A percentile compares a stretch with the other conserved stretches of the same genome.
Conservation (phyloP, 192 early-diverging fungal genomes). For the Rhizophagus clarus region DNA sequence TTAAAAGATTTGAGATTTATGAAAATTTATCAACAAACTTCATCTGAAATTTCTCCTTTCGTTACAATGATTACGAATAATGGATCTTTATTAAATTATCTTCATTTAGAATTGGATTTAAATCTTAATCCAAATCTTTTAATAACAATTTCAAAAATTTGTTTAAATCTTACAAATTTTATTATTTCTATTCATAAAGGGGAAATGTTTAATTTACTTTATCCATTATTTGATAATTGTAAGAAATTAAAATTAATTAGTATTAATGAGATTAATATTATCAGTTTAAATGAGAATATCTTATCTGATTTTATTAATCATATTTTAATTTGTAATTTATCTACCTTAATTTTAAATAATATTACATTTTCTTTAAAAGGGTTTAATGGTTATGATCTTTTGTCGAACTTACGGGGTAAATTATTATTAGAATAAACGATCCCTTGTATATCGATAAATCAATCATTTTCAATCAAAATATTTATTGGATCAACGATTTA, state of each 20-base stretch:
- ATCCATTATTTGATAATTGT: neutral
- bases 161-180: neutral
- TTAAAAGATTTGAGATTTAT: neutral
- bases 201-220: neutral
- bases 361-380: neutral
- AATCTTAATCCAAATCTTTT: neutral
- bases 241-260: neutral
- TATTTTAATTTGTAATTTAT: neutral
- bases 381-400: neutral
- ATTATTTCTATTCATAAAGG: neutral
- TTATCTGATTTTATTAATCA: neutral
- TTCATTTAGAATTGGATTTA: neutral
- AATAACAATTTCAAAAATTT: neutral
- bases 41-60: neutral
- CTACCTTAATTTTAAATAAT: neutral
- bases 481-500: too few species aligned
- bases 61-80: neutral
- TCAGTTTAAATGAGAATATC: neutral
- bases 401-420: too few species aligned
- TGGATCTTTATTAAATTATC: neutral
- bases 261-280: neutral
- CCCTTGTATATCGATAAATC: too few species aligned
- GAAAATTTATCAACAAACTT: neutral
- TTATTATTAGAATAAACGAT: too few species aligned
- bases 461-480: too few species aligned